These are phyloP conservation scores for Amborella trichopoda DNA, from an alignment of 164 flowering plant genomes.

Conservation along the genomic window DNA sequence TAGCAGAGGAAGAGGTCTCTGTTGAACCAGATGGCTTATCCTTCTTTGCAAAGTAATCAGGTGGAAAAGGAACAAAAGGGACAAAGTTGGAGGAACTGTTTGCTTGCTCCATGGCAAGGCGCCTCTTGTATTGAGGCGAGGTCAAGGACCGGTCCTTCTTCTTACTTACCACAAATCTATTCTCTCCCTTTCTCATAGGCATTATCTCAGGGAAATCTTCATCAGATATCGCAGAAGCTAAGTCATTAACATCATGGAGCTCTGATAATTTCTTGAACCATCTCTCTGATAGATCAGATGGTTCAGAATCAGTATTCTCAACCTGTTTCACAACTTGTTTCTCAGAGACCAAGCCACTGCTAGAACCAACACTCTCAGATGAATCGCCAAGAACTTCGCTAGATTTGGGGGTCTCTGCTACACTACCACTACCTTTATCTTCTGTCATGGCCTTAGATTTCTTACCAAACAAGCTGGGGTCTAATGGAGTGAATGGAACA, in stretches of 20 bases:
- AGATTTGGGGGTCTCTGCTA: background rate
- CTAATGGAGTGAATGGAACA: slow-evolving; percentile 66
- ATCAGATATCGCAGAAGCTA: slow-evolving; percentile 49
- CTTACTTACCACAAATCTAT: slow-evolving; percentile 73
- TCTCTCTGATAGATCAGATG: slow-evolving; percentile 48
- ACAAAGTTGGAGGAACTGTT: slow-evolving; percentile 39
- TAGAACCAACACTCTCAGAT: slow-evolving; percentile 6
- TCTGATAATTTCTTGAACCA: slow-evolving; percentile 77
- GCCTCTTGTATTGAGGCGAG: slow-evolving; percentile 63
- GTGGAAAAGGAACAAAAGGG: slow-evolving; percentile 95
- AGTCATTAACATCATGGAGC: slow-evolving; percentile 51
- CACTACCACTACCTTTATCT: slow-evolving; percentile 7
- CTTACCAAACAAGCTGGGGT: slow-evolving; percentile 47
- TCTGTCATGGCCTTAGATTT: slow-evolving; percentile 17
- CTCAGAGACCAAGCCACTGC: slow-evolving; percentile 13
- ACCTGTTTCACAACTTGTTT: slow-evolving; percentile 15
- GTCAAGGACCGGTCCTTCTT: slow-evolving; percentile 74
- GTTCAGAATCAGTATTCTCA: slow-evolving; percentile 23
- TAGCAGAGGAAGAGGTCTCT: slow-evolving; percentile 6
- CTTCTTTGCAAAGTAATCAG: slow-evolving; percentile 74
- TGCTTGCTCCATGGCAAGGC: slow-evolving; percentile 55
- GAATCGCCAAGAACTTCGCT: slow-evolving; percentile 2
- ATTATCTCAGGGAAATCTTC: slow-evolving; percentile 79
- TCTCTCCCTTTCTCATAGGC: slow-evolving; percentile 90
- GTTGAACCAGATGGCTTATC: slow-evolving; percentile 20